Percentiles rank a stretch among this genome's conserved stretches.
Evolutionary conservation across 1,284 basidiomycete genomes (phyloP).

Genomic region (Tilletia horrida): DNA sequence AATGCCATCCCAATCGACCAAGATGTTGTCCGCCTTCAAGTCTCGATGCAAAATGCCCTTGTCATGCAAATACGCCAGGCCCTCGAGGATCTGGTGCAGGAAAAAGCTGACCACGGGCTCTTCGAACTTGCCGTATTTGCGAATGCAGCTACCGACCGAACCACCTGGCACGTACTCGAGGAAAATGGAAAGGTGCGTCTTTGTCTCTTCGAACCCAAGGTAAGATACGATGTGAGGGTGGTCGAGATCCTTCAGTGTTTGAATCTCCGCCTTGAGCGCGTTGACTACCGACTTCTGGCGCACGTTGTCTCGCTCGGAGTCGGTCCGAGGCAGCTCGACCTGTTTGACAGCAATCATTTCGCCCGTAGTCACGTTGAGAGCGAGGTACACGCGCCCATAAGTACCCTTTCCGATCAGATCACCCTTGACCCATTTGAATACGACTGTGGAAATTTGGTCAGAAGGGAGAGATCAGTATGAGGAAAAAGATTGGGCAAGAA

Average conservation of each 20-base stretch:
- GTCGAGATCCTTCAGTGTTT: conserved; percentile 90
- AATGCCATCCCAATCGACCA: conserved; percentile 85
- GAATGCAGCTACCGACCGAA: conserved; percentile 85
- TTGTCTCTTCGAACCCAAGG: conserved; percentile 83
- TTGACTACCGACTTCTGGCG: conserved; percentile 82
- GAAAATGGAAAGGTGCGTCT: conserved; percentile 91
- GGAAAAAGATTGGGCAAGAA: no score
- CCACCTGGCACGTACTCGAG: conserved; percentile 82
- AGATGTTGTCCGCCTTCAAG: conserved; percentile 95
- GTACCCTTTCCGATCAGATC: conserved; percentile 95
- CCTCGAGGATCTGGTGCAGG: conserved; percentile 83
- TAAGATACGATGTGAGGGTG: conserved; percentile 97
- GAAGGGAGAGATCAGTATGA: no score
- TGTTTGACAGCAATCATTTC: conserved; percentile 99
- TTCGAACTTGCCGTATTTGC: conserved; percentile 87
- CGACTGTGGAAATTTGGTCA: conserved; percentile 52
- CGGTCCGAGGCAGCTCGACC: conserved; percentile 87
- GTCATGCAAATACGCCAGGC: conserved; percentile 87
- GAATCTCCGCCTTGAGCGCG: conserved; percentile 88
- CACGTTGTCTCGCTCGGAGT: conserved; percentile 80
- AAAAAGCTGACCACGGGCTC: conserved; percentile 90
- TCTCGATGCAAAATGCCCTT: conserved; percentile 91
- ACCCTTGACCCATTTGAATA: conserved; percentile 98
- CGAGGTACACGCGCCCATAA: conserved; percentile 92
- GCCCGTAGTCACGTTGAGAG: conserved; percentile 93